Evolutionary conservation across 805 yeast species (phyloP).

Genomic region (Nadsonia fulvescens): DNA sequence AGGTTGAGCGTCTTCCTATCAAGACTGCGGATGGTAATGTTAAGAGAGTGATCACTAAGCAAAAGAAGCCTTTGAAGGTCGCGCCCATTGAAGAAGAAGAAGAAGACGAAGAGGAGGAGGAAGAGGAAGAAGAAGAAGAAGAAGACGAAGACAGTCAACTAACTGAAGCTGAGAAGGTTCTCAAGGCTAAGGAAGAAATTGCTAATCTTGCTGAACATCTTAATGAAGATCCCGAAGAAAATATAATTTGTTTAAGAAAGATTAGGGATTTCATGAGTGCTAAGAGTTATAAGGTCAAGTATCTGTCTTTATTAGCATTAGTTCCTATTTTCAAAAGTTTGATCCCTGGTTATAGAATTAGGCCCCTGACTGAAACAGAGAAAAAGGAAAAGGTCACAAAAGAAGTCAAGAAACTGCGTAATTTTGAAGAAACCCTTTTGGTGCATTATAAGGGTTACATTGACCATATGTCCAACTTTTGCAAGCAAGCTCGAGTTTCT

Average conservation of each 20-base stretch:
- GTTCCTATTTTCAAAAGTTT: conserved; percentile 72
- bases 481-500: conserved; percentile 21
- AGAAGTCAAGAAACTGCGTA: conserved; percentile 63
- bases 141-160: conserved; percentile 25
- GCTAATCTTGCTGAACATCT: conserved; percentile 64
- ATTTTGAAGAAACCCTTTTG: conserved; percentile 65
- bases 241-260: conserved; percentile 44
- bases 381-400: conserved; percentile 64
- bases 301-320: conserved; percentile 59
- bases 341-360: conserved; percentile 74
- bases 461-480: conserved; percentile 29
- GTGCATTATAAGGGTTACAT: conserved; percentile 51
- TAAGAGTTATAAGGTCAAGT: conserved; percentile 34
- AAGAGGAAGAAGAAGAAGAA: conserved; percentile 14
- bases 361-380: conserved; percentile 69
- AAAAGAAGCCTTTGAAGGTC: conserved; percentile 14
- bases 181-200: conserved; percentile 59
- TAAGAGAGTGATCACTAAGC: conserved; percentile 36
- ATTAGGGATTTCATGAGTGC: conserved; percentile 15
- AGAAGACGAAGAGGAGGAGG: conserved; percentile 15
- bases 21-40: conserved; percentile 53
- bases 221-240: conserved; percentile 80
- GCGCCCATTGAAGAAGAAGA: conserved; percentile 13
- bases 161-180: conserved; percentile 34
- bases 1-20: conserved; percentile 63